These are phyloP conservation scores for Hansfordia pulvinata DNA, from an alignment of 2,329 filamentous ascomycete genomes.

Conservation along the genomic window DNA sequence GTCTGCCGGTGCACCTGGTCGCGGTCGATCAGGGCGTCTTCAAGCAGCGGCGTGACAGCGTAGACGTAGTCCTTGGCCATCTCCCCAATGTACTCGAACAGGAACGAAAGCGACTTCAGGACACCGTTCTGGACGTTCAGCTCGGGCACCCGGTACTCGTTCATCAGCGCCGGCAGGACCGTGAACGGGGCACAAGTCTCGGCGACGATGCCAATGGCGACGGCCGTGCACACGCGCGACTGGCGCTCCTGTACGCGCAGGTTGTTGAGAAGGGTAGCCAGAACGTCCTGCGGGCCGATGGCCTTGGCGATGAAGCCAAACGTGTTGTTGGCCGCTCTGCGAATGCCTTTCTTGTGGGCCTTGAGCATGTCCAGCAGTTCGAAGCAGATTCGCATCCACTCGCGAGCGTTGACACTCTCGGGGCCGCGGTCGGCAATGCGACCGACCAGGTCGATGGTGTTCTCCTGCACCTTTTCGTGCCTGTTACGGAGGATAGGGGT, in stretches of 20 bases:
- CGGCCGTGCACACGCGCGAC: conserved; percentile 94
- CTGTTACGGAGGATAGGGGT: conserved; percentile 97
- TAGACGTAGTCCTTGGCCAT: conserved; percentile 99
- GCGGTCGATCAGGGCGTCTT: conserved; percentile 93
- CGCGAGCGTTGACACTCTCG: conserved; percentile 88
- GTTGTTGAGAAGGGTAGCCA: conserved; percentile 93
- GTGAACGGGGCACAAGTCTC: conserved; percentile 98
- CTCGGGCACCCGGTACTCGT: conserved; percentile 96
- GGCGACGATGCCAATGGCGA: conserved; percentile 95
- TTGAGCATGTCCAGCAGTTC: conserved; percentile 98
- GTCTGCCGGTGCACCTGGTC: conserved; percentile 98
- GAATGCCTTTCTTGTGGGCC: conserved; percentile 98
- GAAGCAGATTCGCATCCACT: conserved; percentile 99
- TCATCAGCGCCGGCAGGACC: conserved; percentile 96
- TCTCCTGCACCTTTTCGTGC: conserved; percentile 98
- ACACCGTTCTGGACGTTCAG: conserved; percentile 98
- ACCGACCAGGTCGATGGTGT: conserved; percentile 94
- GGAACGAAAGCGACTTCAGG: conserved; percentile 88
- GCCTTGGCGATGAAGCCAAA: conserved; percentile 99
- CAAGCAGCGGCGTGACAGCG: conserved; percentile 85
- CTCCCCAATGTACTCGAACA: conserved; percentile 98
- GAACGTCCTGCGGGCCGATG: conserved; percentile 92
- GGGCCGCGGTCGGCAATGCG: conserved; percentile 95
- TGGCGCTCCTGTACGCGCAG: conserved; percentile 94
- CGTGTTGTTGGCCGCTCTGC: conserved; percentile 96